Base-by-base conservation (phyloP, 2,329 filamentous ascomycete genomes). In the Aspergillus novoparasiticus region DNA sequence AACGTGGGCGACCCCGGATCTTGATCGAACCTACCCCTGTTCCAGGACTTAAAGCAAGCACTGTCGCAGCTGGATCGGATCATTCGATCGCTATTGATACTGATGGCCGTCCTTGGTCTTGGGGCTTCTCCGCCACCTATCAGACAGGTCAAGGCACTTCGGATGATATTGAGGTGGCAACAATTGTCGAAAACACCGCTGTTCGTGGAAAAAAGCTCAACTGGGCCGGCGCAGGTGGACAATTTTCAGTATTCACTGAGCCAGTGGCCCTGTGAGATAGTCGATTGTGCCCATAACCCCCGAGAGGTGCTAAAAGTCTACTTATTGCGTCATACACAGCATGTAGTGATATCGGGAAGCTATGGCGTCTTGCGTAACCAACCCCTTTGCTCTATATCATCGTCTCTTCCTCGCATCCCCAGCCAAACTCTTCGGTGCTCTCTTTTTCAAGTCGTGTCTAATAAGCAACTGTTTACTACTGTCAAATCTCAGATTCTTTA, bases 221-320 rank as follows among this genome's bases (percentile, higher is more conserved):
- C 39, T 92, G 85, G 79, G 91, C 91, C n/a, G 92, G 91, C 50
- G 90, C 90, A n/a, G 94, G 94, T 68, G 93, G 93, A 6, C 94
- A 97, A 74, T 97, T 79, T 70, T 81, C 79, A 12, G 74, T 81
- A 16, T 74, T 81, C 57, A 79, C 78, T 2, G 77, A 72, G 50
- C 70, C 74, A 41, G 71, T 68, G 16, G 66, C 54, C 43, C 28
- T 63, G 45, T 73, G 53, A 70, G 53, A 30, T 26, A 26, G 54
- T 36, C 8, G 12, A 50, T 23, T 23, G 34, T 53, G 32, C 32
- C 56, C 4, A 51, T 34, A 19, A 9, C 19, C 16, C 34, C 12
- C 6, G 34, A 16, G 5, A 50, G 21, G 28, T 30, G 16, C 23
- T 19, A 14, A 51, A 10, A 3, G 26, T 50, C 12, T 16, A 30